Base-by-base conservation (phyloP, 2,329 filamentous ascomycete species). In the Trichoderma sp. region DNA sequence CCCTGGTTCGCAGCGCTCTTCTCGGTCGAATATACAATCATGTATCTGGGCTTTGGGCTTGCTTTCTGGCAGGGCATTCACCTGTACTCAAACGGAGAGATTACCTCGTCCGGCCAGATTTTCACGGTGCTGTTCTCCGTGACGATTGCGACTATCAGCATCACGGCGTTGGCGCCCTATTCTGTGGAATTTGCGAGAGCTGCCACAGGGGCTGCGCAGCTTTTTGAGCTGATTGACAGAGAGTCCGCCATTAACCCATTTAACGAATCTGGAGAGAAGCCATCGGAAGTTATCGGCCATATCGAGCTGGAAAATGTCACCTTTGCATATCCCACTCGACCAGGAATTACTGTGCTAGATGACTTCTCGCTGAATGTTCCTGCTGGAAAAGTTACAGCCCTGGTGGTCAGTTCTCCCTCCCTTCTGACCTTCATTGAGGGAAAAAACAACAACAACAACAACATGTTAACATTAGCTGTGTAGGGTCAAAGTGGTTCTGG, bases 271-370 rank as follows among this genome's bases (percentile, higher is more conserved):
- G 79, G 79, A 17, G 75, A 75, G 48, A 70, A 69, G 25, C 77
- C 78, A 0, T 65, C 70, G 1, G 70, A 75, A 17, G 76, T 75
- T 1, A 29, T 72, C 2, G 79, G 79, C 5, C 68, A 74, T 3
- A 74, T 84, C 4, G 74, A 80, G 17, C 69, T 84, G 12, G 74
- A 80, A 8, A 76, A 79, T 19, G 71, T 85, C n/a, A 76, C 72
- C 1, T 83, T 84, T 67, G 73, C 78, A 2, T 85, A 85, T 69
- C 83, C 83, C 0, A 79, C 78, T 1, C 74, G 83, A 0, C 81
- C 82, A 0, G 78, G 79, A 2, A 76, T 78, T 9, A 76, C 75
- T 1, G 80, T 84, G 1, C 70, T 84, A 9, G 74, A 82, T 12
- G 72, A 80, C 42, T 80, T 84, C 34, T 78, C 76, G 2, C 74